These are phyloP conservation scores for Teunomyces panamensis DNA, from an alignment of 805 yeast species.

Conservation along the genomic window DNA sequence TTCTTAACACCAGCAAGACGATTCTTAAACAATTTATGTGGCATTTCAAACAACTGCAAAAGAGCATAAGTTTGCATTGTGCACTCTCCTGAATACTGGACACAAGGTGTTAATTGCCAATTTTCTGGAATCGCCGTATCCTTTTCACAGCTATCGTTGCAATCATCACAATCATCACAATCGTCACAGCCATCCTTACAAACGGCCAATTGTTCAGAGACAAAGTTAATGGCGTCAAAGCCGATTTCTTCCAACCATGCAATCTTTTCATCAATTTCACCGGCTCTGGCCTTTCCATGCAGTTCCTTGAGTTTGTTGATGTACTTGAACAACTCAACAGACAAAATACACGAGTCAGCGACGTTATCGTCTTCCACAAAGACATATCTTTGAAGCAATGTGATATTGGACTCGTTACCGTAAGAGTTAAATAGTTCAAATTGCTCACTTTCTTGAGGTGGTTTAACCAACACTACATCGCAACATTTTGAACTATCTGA, in stretches of 20 bases:
- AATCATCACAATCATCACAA: constrained; percentile 17
- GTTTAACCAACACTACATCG: constrained; percentile 55
- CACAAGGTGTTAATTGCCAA: constrained; percentile 45
- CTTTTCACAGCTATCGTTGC: constrained; percentile 13
- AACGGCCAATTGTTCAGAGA: constrained; percentile 6
- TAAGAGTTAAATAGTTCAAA: constrained; percentile 78
- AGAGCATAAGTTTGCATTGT: constrained; percentile 44
- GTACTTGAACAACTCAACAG: constrained; percentile 43
- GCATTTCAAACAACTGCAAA: constrained; percentile 24
- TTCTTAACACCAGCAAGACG: constrained; percentile 18
- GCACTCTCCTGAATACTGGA: constrained; percentile 42
- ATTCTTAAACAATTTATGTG: constrained; percentile 23
- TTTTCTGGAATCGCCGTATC: constrained; percentile 27
- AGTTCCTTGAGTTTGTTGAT: constrained; percentile 21
- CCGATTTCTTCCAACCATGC: constrained; percentile 52
- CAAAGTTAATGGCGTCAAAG: constrained; percentile 34
- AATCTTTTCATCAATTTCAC: constrained; percentile 35
- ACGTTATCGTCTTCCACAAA: constrained; percentile 52
- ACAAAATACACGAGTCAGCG: constrained; percentile 58
- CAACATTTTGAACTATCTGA: constrained; percentile 53
- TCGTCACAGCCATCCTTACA: constrained; percentile 7
- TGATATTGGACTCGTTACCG: constrained; percentile 66
- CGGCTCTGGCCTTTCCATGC: constrained; percentile 24
- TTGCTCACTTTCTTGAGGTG: constrained; percentile 40
- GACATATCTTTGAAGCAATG: constrained; percentile 74